Conservation (phyloP, 2,329 filamentous ascomycete species). For the Trichoderma polysporum region DNA sequence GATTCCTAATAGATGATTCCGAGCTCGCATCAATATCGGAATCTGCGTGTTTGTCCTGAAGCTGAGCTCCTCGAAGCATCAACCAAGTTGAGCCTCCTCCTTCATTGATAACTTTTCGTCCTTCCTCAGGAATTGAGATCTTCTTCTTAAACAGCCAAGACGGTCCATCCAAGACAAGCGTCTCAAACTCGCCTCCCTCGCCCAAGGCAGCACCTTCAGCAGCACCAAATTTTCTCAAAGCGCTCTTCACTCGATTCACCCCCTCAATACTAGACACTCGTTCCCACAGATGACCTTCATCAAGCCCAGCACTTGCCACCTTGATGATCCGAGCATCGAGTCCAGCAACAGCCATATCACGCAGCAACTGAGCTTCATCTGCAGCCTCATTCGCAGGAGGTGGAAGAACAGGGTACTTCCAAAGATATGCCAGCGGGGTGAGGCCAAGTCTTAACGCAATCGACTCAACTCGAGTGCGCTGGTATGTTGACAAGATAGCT, state of each 20-base stretch:
- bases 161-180: slow-evolving; percentile 81
- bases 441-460: slow-evolving; percentile 83
- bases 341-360: slow-evolving; percentile 75
- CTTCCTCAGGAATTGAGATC: slow-evolving; percentile 60
- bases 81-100: slow-evolving; percentile 79
- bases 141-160: slow-evolving; percentile 66
- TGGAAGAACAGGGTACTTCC: slow-evolving; percentile 82
- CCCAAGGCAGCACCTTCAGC: slow-evolving; percentile 73
- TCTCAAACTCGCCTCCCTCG: slow-evolving; percentile 96
- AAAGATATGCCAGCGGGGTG: slow-evolving; percentile 80
- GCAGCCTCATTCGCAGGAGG: slow-evolving; percentile 35
- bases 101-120: slow-evolving; percentile 57
- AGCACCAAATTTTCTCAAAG: slow-evolving; percentile 67
- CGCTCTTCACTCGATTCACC: slow-evolving; percentile 47
- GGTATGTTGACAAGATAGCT: slow-evolving; percentile 92
- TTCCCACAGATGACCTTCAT: slow-evolving; percentile 76
- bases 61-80: slow-evolving; percentile 56
- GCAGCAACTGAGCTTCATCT: slow-evolving; percentile 61
- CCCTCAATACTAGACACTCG: slow-evolving; percentile 64
- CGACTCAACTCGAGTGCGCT: slow-evolving; percentile 92
- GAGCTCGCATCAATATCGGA: slow-evolving; percentile 15
- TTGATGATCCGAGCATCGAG: slow-evolving; percentile 93
- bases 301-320: slow-evolving; percentile 85
- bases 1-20: slow-evolving; percentile 49
- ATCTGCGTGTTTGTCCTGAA: slow-evolving; percentile 44